phyloP scores from a whole-genome alignment of 768 basidiomycete species.

The Dioszegia aurantiaca region DNA sequence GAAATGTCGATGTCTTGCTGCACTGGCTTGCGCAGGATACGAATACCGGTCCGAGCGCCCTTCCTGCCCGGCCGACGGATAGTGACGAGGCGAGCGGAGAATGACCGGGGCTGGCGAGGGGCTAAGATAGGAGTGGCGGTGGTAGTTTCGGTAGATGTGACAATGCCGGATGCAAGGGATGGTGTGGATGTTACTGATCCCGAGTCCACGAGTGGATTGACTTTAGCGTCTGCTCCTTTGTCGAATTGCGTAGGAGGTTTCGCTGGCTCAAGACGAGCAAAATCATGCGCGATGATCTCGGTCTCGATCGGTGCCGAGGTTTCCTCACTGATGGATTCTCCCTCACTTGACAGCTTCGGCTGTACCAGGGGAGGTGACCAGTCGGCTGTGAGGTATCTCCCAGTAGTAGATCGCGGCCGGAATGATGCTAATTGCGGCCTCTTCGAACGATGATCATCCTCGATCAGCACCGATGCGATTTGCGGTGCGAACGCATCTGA shows the following conservation, averaged over 20 bases:
- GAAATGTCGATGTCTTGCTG: neutral
- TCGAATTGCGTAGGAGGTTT: neutral
- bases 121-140: neutral
- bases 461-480: no score
- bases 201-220: no score
- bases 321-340: neutral
- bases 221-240: no score
- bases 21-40: neutral
- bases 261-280: neutral
- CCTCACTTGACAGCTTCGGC: no score
- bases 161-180: constrained; percentile 4
- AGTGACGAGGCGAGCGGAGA: constrained; percentile 5
- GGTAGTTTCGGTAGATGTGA: constrained; percentile 12
- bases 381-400: constrained; percentile 12
- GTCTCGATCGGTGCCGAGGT: neutral
- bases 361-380: constrained; percentile 12
- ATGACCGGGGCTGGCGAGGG: neutral
- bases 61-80: constrained; percentile 8
- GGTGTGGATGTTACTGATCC: neutral
- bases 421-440: neutral
- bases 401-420: neutral
- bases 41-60: neutral
- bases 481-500: no score
- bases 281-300: neutral
- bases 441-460: no score